phyloP scores from a whole-genome alignment of 192 early-diverging fungal genomes.

The Martensiomyces pterosporus region DNA sequence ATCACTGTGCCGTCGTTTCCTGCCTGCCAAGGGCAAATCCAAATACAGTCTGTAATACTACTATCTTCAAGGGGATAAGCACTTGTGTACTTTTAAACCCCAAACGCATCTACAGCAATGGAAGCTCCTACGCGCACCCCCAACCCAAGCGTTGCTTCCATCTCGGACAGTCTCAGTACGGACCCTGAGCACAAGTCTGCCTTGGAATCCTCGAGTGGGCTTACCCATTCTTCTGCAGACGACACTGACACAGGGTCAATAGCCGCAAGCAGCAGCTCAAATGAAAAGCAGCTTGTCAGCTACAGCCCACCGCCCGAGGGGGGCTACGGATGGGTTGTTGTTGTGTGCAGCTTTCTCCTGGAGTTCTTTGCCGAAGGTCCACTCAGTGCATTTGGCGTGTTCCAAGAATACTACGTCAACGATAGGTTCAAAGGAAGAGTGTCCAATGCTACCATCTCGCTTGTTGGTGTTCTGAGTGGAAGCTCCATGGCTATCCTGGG shows the following conservation, averaged over 20 bases:
- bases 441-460: conserved; percentile 46
- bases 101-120: no score
- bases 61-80: no score
- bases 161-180: no score
- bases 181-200: no score
- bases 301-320: conserved; percentile 38
- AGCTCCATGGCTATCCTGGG: conserved; percentile 44
- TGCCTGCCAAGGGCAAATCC: no score
- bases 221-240: no score
- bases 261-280: conserved; percentile 10
- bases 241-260: conserved; percentile 23
- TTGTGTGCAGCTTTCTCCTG: conserved; percentile 44
- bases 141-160: no score
- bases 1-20: no score
- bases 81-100: no score
- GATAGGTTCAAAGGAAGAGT: conserved; percentile 33
- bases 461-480: conserved; percentile 40
- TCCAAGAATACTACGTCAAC: conserved; percentile 49
- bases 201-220: no score
- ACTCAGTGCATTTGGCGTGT: conserved; percentile 51
- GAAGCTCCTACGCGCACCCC: no score
- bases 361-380: conserved; percentile 50
- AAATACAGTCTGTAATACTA: no score
- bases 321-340: conserved; percentile 50
- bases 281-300: conserved; percentile 12